These are phyloP conservation scores for Oryza officinalis DNA, from an alignment of 176 grass and related monocot genomes.

Conservation along the genomic window DNA sequence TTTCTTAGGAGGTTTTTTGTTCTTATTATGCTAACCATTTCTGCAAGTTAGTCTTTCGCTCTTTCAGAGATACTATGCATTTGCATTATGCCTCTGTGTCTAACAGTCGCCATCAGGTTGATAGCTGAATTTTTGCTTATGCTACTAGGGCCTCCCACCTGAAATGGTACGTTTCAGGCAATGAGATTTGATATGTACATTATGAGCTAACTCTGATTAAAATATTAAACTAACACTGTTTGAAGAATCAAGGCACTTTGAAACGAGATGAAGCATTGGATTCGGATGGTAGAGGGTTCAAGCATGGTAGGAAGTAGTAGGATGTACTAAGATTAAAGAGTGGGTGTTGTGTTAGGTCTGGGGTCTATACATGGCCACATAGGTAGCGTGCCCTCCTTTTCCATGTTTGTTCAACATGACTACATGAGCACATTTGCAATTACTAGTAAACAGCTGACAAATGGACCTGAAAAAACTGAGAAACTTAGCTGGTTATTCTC, in stretches of 20 bases:
- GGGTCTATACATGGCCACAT: slow-evolving; percentile 35
- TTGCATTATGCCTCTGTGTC: slow-evolving; percentile 4
- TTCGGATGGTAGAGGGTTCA: not conserved
- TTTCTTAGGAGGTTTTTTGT: not conserved
- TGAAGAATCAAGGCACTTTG: not conserved
- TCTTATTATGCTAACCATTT: slow-evolving; percentile 2
- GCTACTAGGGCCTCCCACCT: not conserved
- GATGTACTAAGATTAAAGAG: slow-evolving; percentile 21
- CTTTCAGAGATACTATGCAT: not conserved
- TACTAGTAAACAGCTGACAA: slow-evolving; percentile 31
- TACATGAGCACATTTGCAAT: slow-evolving; percentile 34
- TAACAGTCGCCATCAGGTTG: not conserved
- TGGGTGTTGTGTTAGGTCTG: slow-evolving; percentile 41
- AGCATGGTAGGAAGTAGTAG: slow-evolving; percentile 23
- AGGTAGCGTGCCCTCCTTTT: slow-evolving; percentile 29
- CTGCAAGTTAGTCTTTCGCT: not conserved
- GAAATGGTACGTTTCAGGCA: slow-evolving; percentile 6
- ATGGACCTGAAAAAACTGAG: slow-evolving; percentile 27
- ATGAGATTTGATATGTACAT: slow-evolving; percentile 1
- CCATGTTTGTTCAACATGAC: slow-evolving; percentile 31
- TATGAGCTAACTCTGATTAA: not conserved
- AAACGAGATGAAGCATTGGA: slow-evolving; percentile 27
- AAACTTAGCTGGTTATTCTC: slow-evolving; percentile 21
- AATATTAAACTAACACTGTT: not conserved
- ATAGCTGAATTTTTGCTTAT: slow-evolving; percentile 27